Base-by-base conservation (phyloP, 805 yeast genomes). In the Wickerhamomyces canadensis region DNA sequence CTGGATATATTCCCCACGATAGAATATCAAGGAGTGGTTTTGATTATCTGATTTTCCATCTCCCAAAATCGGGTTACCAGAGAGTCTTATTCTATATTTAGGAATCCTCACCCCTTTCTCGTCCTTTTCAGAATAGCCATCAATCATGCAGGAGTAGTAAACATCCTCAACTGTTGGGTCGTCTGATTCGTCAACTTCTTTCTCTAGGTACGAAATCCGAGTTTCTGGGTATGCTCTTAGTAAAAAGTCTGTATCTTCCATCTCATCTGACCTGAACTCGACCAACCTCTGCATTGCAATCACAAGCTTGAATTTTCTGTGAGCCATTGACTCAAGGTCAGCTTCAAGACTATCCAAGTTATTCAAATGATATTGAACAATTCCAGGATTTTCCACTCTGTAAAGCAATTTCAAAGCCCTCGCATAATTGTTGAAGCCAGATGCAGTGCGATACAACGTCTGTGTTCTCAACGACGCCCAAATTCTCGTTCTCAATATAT, bases 31-130 rank as follows among this genome's bases (percentile, higher is more conserved):
- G 2, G 95, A 78, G 57, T 84, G 84, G 55, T 91, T 91, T 62
- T 91, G 98, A 58, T 91, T 91, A 58, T 91, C 98, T 13, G 96
- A 81, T 58, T 91, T 91, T 25, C 98, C 98, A 61, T 91, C 98
- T 19, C 98, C 98, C 31, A 89, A 65, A 36, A 91, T 91, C 11
- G 98, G 98, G 61, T 91, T 83, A 13, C 98, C 98, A 3, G 96
- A 84, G 12, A 91, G 68, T 50, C 72, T 76, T n/a, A 91, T 68
- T 44, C 81, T 74, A 59, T 67, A 78, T 38, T 64, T 67, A 21
- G 84, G 89, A 29, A 69, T 68, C 41, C 88, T 67, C 31, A 76
- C 64, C 26, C 80, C 77, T 48, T 69, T 72, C 53, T 69, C 71
- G 37, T 70, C 64, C 37, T 75, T 65, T 25, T 66, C 68, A 30